Conservation (phyloP, 345 rosid genomes). For the Eucalyptus sp. region DNA sequence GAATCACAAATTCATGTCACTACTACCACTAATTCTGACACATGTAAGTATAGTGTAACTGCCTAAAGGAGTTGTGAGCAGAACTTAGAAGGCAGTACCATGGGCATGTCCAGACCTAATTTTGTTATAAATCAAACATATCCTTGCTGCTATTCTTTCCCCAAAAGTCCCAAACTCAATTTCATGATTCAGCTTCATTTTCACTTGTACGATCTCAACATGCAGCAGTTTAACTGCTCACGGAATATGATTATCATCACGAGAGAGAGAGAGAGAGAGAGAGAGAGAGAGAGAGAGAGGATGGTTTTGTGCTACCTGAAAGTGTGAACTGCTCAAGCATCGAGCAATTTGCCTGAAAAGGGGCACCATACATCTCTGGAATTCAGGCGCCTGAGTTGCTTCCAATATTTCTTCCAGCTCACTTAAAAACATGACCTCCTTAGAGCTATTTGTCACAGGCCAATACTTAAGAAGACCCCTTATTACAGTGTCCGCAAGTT, state of each 20-base stretch:
- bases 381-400: constrained; percentile 71
- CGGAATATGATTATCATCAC: not conserved
- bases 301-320: constrained; percentile 45
- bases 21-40: not conserved
- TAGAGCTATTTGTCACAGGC: constrained; percentile 87
- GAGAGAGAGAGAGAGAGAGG: not conserved
- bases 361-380: constrained; percentile 78
- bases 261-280: not conserved
- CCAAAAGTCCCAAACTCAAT: not conserved
- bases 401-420: constrained; percentile 87
- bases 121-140: not conserved
- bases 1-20: not conserved
- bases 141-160: not conserved
- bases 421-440: constrained; percentile 87
- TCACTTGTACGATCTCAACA: not conserved
- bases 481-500: constrained; percentile 74
- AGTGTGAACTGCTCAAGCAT: constrained; percentile 76
- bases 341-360: constrained; percentile 59
- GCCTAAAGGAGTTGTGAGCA: not conserved
- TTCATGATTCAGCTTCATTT: not conserved
- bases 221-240: not conserved
- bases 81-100: not conserved
- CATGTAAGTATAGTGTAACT: not conserved
- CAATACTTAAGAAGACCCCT: constrained; percentile 80
- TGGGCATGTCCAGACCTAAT: not conserved